Evolutionary conservation across 179 eudicot species (phyloP).

Genomic region (Dionaea muscipula): DNA sequence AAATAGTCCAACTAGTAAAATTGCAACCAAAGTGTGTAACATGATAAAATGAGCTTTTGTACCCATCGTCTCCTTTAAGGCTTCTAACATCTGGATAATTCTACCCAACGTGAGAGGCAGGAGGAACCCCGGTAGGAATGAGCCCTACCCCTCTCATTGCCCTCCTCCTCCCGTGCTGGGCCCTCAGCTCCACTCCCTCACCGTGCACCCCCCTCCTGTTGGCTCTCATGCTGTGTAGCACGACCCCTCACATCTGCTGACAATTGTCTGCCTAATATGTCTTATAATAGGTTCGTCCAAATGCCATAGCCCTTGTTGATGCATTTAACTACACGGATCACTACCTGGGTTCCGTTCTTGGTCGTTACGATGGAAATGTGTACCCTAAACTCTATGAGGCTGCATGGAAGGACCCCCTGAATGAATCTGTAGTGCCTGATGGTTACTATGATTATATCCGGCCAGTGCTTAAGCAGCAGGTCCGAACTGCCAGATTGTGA

Average conservation of each 20-base stretch:
- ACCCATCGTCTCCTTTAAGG: too few relatives aligned
- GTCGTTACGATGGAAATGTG: constrained; percentile 82
- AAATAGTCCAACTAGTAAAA: too few relatives aligned
- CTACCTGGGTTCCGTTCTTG: constrained; percentile 79
- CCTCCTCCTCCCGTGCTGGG: too few relatives aligned
- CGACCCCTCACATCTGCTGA: not conserved
- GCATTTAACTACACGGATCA: constrained; percentile 89
- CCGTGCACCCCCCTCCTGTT: too few relatives aligned
- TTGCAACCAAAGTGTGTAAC: too few relatives aligned
- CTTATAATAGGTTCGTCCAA: constrained; percentile 59
- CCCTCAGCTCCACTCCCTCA: too few relatives aligned
- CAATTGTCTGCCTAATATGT: not conserved
- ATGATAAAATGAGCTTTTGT: too few relatives aligned
- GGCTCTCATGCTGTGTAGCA: too few relatives aligned
- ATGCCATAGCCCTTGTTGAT: constrained; percentile 82
- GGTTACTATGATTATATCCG: constrained; percentile 66
- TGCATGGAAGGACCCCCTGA: constrained; percentile 88
- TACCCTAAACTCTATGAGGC: constrained; percentile 84
- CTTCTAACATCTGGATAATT: too few relatives aligned
- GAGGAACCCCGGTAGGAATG: too few relatives aligned
- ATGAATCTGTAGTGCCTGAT: constrained; percentile 60
- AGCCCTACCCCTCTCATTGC: too few relatives aligned
- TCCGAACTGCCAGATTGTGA: constrained; percentile 45
- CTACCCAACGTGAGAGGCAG: too few relatives aligned
- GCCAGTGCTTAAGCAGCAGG: constrained; percentile 69